These are phyloP conservation scores for Allantophomopsis cytisporea DNA, from an alignment of 2,329 filamentous ascomycete genomes.

Conservation along the genomic window DNA sequence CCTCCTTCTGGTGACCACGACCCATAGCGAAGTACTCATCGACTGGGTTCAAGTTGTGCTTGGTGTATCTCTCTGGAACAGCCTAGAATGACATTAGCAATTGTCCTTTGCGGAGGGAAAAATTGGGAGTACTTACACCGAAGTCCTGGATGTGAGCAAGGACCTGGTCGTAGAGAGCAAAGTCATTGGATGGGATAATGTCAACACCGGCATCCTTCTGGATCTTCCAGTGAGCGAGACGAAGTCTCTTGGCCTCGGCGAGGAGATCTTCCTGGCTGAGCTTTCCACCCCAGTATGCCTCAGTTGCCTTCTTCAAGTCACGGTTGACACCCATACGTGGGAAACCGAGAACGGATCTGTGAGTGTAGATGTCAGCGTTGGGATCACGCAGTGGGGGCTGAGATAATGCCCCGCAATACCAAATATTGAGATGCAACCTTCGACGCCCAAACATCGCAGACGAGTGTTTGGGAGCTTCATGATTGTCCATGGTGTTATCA, in stretches of 20 bases:
- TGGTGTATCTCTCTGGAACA: conserved; percentile 85
- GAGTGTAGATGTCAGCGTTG: conserved; percentile 4
- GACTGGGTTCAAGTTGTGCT: conserved; percentile 72
- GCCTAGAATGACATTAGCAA: conserved; percentile 35
- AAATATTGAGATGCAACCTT: no score
- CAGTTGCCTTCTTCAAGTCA: conserved; percentile 99
- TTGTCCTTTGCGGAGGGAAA: conserved; percentile 4
- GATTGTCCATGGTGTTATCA: background rate
- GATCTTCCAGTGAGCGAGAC: conserved; percentile 97
- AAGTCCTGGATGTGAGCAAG: conserved; percentile 98
- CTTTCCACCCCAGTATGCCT: conserved; percentile 80
- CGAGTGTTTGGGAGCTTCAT: background rate
- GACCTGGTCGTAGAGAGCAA: conserved; percentile 96
- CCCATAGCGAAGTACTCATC: conserved; percentile 99
- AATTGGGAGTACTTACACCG: conserved; percentile 48
- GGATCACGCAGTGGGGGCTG: conserved; percentile 1
- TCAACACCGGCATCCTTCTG: conserved; percentile 98
- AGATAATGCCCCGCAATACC: background rate
- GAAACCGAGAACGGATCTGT: conserved; percentile 75
- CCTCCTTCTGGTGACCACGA: conserved; percentile 91
- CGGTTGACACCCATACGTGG: conserved; percentile 96
- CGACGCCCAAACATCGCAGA: background rate
- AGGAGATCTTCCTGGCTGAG: conserved; percentile 83
- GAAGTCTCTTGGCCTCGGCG: conserved; percentile 89
- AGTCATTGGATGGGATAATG: conserved; percentile 98